These are phyloP conservation scores for Daldinia vernicosa DNA, from an alignment of 495 filamentous ascomycete species.

Conservation along the genomic window DNA sequence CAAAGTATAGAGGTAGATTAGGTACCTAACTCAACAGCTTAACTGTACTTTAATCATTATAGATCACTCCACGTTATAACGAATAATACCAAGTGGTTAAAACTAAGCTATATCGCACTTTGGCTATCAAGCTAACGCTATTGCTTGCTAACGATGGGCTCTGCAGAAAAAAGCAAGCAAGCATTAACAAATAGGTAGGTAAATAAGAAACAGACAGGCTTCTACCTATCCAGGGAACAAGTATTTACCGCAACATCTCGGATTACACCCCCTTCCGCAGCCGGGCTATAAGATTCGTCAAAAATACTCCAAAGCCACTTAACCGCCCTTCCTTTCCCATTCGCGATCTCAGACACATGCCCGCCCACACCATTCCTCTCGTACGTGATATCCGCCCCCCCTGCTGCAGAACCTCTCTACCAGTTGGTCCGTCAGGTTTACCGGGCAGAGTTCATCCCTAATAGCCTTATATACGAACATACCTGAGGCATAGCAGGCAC, in stretches of 20 bases:
- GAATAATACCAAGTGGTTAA: background rate
- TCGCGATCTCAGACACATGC: background rate
- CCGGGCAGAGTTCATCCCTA: background rate
- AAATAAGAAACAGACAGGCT: background rate
- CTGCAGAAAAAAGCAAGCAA: background rate
- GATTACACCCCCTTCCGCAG: background rate
- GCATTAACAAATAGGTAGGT: background rate
- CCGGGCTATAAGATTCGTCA: background rate
- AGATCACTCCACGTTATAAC: background rate
- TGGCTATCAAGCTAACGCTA: background rate
- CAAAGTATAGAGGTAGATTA: too few relatives aligned
- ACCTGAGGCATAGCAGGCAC: background rate
- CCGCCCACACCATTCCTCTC: background rate
- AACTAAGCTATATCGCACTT: background rate
- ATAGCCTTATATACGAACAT: background rate
- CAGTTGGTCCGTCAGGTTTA: background rate
- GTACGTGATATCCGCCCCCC: background rate
- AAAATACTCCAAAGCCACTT: background rate
- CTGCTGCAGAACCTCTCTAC: background rate
- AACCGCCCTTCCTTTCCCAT: background rate
- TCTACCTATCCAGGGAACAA: background rate
- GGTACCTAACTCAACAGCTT: background rate
- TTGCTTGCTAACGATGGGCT: background rate
- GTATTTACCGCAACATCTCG: background rate
- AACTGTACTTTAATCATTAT: background rate